A percentile compares a stretch with the other conserved stretches of the same genome.
phyloP scores from a whole-genome alignment of 192 early-diverging fungal genomes.

The Phlyctochytrium arcticum region DNA sequence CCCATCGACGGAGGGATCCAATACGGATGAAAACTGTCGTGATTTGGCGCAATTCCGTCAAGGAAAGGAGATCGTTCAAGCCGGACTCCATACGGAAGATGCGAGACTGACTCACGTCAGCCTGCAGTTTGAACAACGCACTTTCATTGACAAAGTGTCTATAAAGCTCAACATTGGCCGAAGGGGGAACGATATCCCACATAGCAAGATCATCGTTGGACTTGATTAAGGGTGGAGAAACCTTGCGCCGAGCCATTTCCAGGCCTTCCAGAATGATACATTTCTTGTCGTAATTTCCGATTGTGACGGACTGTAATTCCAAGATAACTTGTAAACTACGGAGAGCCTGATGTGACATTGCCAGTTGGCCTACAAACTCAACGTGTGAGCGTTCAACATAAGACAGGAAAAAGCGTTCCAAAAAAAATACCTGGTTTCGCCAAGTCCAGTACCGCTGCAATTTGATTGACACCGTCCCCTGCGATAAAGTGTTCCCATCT shows the following conservation, averaged over 20 bases:
- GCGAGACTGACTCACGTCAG: constrained; percentile 47
- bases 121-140: constrained; percentile 49
- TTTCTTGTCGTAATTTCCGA: constrained; percentile 47
- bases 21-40: constrained; percentile 52
- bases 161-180: constrained; percentile 41
- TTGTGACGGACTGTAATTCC: constrained; percentile 32
- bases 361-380: constrained; percentile 35
- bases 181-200: constrained; percentile 31
- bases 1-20: constrained; percentile 34
- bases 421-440: constrained; percentile 42
- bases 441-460: constrained; percentile 43
- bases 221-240: constrained; percentile 19
- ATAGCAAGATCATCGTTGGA: constrained; percentile 21
- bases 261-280: constrained; percentile 41
- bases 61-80: constrained; percentile 35
- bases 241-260: constrained; percentile 25
- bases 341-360: constrained; percentile 49
- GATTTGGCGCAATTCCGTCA: constrained; percentile 48
- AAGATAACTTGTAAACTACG: constrained; percentile 31
- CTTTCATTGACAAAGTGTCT: constrained; percentile 46
- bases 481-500: constrained; percentile 56
- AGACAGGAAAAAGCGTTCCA: not conserved
- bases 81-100: constrained; percentile 37
- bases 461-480: constrained; percentile 48
- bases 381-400: not conserved